Base-by-base conservation (phyloP, 768 basidiomycete species). In the Boletus insuetus region DNA sequence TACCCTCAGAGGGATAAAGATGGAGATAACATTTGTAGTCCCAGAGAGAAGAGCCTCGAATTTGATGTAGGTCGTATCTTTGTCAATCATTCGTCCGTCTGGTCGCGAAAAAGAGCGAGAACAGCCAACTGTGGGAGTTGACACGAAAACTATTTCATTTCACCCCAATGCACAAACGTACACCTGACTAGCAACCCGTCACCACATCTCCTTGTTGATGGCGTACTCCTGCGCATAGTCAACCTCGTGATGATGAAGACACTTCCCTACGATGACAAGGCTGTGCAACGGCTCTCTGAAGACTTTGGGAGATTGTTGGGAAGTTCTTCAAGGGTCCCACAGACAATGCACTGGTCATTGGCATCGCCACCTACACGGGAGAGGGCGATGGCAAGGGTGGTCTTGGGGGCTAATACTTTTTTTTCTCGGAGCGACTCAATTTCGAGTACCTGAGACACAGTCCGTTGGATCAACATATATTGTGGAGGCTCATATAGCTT, bases 401-500 rank as follows among this genome's bases (percentile, higher is more conserved):
- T 73, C 6, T 80, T 76, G 0, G 86, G 79, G 13, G 71, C 64
- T 38, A 89, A 76, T 14, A 79, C 74, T 2, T 80, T 82, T 51
- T 75, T 75, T 22, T 75, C 69, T 14, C 87, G 78, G 3, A 71
- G 59, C 3, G 74, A 75, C 70, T 91, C 89, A 49, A 84, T 79
- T 55, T 86, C 83, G 37, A 84, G 68, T 35, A 94, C 75, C 68
- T 98, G 97, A 6, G 82, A 78, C 51, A 98, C 85, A 1, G 96
- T 96, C 19, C 83, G 82, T 0, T 86, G 81, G 55, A 97, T 90
- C 11, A 91, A 87, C 97, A 99, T 99, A 81, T 93, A 99, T 55
- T 95, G 79, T 32, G 97, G 94, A 0, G 95, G 92, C 65, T 98
- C 96, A 72, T 94, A 99, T 42, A 98, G 92, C 68, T 96, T 94